Evolutionary conservation across 257 asterid genomes (phyloP), one percentile per base, ranked within the genome.

Genomic region (Ballota nigra): DNA sequence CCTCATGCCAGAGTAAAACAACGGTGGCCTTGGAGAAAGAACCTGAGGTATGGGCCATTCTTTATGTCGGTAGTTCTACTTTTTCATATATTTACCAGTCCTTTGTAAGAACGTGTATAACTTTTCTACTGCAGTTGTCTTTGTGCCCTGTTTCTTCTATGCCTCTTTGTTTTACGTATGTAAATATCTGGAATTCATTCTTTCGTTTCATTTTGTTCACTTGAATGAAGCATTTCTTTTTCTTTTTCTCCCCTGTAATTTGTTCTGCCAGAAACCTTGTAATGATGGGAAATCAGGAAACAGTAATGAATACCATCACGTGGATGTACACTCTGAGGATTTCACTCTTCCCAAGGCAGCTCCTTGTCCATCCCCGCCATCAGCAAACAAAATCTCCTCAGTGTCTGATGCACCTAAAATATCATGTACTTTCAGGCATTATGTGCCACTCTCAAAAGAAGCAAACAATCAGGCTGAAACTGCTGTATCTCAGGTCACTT

Each of bases 31-130:
- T 78, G 87, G 91, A 86, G 81, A 87, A 81, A 78, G 96, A 87
- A 68, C 83, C 77, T 65, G 91, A 91, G 99, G 99, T 94, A 84
- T 63, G 68, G 12, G 63, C 59, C 34, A 38, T 64, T 55, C 53
- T 51, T 40, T 43, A 18, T 9, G 33, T 57, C 40, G 18, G 59
- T 49, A 24, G 31, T 45, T 49, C 49, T 45, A 5, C 9, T 11
- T 34, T 41, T 57, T 20, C 63, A 23, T 26, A 23, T 56, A 7
- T 10, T 33, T 31, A 5, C 5, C 6, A 13, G 38, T 29, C 19
- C 0, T 0, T 12, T 58, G 16, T 24, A 36, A 13, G 45, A 43
- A 56, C 2, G 6, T 16, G 34, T 10, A 6, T 3, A 6, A 11
- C 51, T 63, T 78, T 61, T 63, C 19, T 65, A 38, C 53, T 18